Evolutionary conservation across 2,329 filamentous ascomycete genomes (phyloP), one percentile per base, ranked within the genome.

Genomic region (Aphanoascus verrucosus): DNA sequence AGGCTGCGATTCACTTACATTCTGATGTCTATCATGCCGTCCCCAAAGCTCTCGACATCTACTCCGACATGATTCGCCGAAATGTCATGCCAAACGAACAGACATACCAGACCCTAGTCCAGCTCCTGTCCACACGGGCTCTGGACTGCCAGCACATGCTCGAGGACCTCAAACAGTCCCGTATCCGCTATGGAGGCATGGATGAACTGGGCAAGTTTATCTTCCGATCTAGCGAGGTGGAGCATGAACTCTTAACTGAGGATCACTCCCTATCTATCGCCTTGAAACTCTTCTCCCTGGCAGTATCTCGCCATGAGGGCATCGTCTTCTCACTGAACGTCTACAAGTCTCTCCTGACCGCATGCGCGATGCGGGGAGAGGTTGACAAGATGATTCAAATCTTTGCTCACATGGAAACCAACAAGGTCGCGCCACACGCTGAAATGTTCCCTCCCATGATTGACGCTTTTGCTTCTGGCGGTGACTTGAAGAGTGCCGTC

Each of bases 381-480:
- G 79, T 94, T 8, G 81, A 86, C 43, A 88, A 94, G 57, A 97
- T 98, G 90, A 82, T 94, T 34, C 82, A 84, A 55, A 79, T 97
- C 17, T 95, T 91, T 63, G 84, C 87, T 59, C 88, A 97, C 68
- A 94, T 97, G 89, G 88, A 95, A 68, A 73, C 78, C 35, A 83
- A 80, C 61, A 83, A 83, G 54, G 80, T 88, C 19, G 78, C 81
- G 14, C 88, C 91, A 0, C 83, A 85, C 55, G 84, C 88, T 5
- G 82, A 85, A 44, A 87, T 91, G 50, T 97, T 95, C 71, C 86
- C 89, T 1, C 80, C 84, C 15, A 95, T 98, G 87, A 96, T 98
- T 67, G 83, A 86, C n/a, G 89, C 90, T 0, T 97, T 95, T 65
- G 88, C 88, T 56, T 79, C 80, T 41, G 80, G 79, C 9, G 86